Percentiles rank a stretch among this genome's conserved stretches.
These are phyloP conservation scores for Neurospora discreta DNA, from an alignment of 495 filamentous ascomycete species.

Conservation along the genomic window DNA sequence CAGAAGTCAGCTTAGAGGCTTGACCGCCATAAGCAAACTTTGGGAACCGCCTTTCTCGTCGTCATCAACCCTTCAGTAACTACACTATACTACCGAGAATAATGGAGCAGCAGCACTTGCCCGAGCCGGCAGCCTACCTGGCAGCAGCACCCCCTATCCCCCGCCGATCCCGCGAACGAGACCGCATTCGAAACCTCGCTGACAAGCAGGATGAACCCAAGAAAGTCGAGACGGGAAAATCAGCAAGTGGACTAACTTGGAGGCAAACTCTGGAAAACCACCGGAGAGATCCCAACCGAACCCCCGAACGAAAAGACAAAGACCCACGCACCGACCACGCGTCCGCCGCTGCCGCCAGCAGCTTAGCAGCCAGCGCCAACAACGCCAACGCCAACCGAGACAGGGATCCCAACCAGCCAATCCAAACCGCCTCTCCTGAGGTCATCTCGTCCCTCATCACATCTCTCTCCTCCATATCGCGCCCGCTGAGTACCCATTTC, in stretches of 20 bases:
- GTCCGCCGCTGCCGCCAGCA: background rate
- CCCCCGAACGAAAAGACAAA: slow-evolving; percentile 20
- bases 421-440: slow-evolving; percentile 69
- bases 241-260: background rate
- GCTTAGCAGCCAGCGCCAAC: background rate
- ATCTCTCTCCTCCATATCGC: slow-evolving; percentile 76
- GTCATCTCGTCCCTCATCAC: slow-evolving; percentile 92
- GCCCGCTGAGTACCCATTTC: slow-evolving; percentile 62
- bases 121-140: slow-evolving; percentile 5
- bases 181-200: slow-evolving; percentile 8
- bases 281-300: slow-evolving; percentile 8
- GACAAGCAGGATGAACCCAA: background rate
- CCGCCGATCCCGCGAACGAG: slow-evolving; percentile 21
- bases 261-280: background rate
- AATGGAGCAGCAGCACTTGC: slow-evolving; percentile 16
- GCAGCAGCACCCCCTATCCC: slow-evolving; percentile 18
- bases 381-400: slow-evolving; percentile 21
- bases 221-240: background rate
- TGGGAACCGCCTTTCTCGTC: background rate
- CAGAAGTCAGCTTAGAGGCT: background rate
- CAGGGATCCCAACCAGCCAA: slow-evolving; percentile 15
- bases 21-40: background rate
- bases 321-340: background rate
- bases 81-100: background rate
- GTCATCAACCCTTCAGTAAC: background rate